These are phyloP conservation scores for Saposhnikovia divaricata DNA, from an alignment of 129 eudicot species.

Conservation along the genomic window DNA sequence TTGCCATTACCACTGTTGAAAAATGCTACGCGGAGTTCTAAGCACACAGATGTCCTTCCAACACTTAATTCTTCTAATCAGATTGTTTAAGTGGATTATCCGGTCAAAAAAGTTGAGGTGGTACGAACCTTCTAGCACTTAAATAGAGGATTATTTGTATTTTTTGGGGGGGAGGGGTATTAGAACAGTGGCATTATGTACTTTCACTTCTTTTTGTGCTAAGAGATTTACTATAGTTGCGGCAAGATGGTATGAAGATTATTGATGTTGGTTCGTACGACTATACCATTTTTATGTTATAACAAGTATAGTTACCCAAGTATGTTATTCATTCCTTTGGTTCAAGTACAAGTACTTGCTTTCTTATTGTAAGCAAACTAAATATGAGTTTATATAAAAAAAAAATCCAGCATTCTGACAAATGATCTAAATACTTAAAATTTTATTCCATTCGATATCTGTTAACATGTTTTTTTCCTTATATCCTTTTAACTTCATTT, in stretches of 20 bases:
- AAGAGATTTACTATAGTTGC: background rate
- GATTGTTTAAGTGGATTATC: background rate
- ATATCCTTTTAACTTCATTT: background rate
- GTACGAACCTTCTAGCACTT: background rate
- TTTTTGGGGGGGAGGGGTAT: background rate
- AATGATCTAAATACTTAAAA: background rate
- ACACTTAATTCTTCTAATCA: background rate
- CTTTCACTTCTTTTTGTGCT: background rate
- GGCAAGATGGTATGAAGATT: background rate
- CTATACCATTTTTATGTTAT: background rate
- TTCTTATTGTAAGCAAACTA: background rate
- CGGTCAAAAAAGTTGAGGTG: background rate
- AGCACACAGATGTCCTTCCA: no score
- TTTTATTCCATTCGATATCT: background rate
- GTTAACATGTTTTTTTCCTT: constrained; percentile 5
- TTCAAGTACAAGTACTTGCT: background rate
- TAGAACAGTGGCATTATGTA: background rate
- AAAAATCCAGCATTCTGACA: background rate
- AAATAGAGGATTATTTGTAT: background rate
- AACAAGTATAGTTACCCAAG: background rate
- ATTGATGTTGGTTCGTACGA: background rate
- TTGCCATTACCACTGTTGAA: background rate
- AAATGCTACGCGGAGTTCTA: background rate
- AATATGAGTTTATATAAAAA: background rate
- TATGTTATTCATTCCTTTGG: background rate